A percentile compares a stretch with the other conserved stretches of the same genome.
These are phyloP conservation scores for Macrotyloma uniflorum DNA, from an alignment of 306 rosid genomes.

Conservation along the genomic window DNA sequence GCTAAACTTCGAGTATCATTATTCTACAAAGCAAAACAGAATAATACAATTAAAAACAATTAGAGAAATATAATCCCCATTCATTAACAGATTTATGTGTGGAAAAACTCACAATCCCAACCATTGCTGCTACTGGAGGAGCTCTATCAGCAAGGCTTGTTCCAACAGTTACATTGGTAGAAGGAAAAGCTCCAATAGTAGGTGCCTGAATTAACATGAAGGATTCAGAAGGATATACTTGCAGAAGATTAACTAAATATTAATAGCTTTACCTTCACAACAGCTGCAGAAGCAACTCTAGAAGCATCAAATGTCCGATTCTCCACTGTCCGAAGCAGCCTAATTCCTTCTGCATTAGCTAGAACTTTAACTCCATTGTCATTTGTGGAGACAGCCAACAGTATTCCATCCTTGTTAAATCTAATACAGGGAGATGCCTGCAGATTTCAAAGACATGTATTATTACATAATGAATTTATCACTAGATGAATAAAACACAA, in stretches of 20 bases:
- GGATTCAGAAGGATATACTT: slow-evolving; percentile 37
- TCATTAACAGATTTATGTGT: slow-evolving; percentile 26
- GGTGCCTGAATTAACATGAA: slow-evolving; percentile 63
- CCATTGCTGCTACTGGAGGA: slow-evolving; percentile 74
- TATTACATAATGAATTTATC: slow-evolving; percentile 32
- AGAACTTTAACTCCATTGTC: slow-evolving; percentile 89
- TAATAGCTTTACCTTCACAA: slow-evolving; percentile 71
- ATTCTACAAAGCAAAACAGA: slow-evolving; percentile 62
- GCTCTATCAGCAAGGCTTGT: slow-evolving; percentile 85
- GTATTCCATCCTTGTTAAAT: slow-evolving; percentile 92
- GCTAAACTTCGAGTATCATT: slow-evolving; percentile 78
- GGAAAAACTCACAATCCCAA: slow-evolving; percentile 74
- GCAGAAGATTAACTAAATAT: slow-evolving; percentile 30
- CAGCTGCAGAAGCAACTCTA: slow-evolving; percentile 85
- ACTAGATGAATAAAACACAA: slow-evolving; percentile 25
- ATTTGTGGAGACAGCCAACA: slow-evolving; percentile 86
- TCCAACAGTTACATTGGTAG: slow-evolving; percentile 71
- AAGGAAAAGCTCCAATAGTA: slow-evolving; percentile 63
- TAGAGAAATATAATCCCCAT: slow-evolving; percentile 32
- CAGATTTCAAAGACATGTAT: slow-evolving; percentile 41
- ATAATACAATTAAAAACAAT: slow-evolving; percentile 28
- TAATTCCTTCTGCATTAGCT: slow-evolving; percentile 87
- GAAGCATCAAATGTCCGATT: slow-evolving; percentile 88
- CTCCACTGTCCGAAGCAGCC: slow-evolving; percentile 84
- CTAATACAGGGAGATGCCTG: slow-evolving; percentile 95